These are phyloP conservation scores for Camelina sativa DNA, from an alignment of 345 rosid genomes.

Conservation along the genomic window DNA sequence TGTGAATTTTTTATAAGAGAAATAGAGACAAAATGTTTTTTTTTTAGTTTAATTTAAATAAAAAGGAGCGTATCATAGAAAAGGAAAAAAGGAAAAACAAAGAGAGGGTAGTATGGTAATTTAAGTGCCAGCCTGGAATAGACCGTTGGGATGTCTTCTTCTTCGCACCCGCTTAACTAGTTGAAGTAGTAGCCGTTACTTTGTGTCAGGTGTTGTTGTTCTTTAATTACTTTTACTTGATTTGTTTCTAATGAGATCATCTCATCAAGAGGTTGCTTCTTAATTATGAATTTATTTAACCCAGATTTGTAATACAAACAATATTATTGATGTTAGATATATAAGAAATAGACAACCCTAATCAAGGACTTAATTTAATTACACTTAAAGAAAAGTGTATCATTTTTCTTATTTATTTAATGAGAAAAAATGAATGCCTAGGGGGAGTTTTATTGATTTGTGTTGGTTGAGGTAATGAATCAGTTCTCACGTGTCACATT, in stretches of 20 bases:
- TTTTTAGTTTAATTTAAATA: background rate
- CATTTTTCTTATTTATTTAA: background rate
- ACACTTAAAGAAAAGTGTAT: background rate
- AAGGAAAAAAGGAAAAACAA: background rate
- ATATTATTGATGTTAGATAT: background rate
- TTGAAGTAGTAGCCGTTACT: conserved; percentile 44
- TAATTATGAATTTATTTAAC: background rate
- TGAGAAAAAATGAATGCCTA: background rate
- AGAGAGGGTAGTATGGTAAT: conserved; percentile 15
- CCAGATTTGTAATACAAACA: background rate
- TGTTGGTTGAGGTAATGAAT: background rate
- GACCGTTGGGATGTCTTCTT: conserved; percentile 43
- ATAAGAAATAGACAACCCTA: background rate
- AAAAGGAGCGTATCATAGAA: conserved; percentile 35
- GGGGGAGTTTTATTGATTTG: background rate
- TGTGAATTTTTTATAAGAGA: conserved; percentile 29
- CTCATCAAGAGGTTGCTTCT: background rate
- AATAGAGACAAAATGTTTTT: conserved; percentile 27
- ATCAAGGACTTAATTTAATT: background rate
- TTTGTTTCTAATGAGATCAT: conserved; percentile 5
- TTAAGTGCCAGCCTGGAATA: conserved; percentile 34
- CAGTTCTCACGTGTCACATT: background rate
- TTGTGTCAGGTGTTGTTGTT: conserved; percentile 34
- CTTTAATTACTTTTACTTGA: background rate
- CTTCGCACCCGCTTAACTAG: conserved; percentile 34